Base-by-base conservation (phyloP, 805 yeast genomes). In the Cyberlindnera lachancei region DNA sequence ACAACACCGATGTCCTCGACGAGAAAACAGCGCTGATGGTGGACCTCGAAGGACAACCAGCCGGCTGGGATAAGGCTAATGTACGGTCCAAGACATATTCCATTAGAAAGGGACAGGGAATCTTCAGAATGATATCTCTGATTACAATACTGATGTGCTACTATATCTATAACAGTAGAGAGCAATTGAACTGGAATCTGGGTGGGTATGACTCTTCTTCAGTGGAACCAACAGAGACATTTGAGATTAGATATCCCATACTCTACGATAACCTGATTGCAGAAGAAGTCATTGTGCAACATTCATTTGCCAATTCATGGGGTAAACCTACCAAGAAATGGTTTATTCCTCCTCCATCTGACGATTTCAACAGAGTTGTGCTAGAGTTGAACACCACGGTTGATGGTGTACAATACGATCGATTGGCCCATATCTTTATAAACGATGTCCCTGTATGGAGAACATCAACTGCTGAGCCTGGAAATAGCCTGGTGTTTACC, bases 401-500 rank as follows among this genome's bases (percentile, higher is more conserved):
- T 6, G 59, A 55, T 24, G 83, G 83, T 7, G 66, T 72, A 11
- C 86, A 79, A 49, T 76, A 72, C 43, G 85, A 79, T 47, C 58
- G 86, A 37, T 56, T 79, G 42, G 76, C 76, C 13, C 79, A 79
- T 51, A 61, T 83, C 28, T 78, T 68, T 44, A 54, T 81, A 20
- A 65, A 66, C 36, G 83, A 77, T 20, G 62, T 68, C 12, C 82
- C 82, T 41, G 59, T 85, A 24, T 85, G 95, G 94, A 70, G 95
- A 55, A 76, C 85, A 1, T 79, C 90, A 3, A 86, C 95, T 3
- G 75, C 82, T 12, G 95, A 85, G 55, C 95, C 95, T 1, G 69
- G 70, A 35, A 56, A 78, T 45, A 50, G 48, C 11, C 44, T 58
- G 3, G 68, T 70, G 8, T 70, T 63, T 41, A 71, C 81, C 17